Percentiles rank a stretch among this genome's conserved stretches.
These are phyloP conservation scores for Astrothelium macrocarpum DNA, from an alignment of 495 filamentous ascomycete genomes.

Conservation along the genomic window DNA sequence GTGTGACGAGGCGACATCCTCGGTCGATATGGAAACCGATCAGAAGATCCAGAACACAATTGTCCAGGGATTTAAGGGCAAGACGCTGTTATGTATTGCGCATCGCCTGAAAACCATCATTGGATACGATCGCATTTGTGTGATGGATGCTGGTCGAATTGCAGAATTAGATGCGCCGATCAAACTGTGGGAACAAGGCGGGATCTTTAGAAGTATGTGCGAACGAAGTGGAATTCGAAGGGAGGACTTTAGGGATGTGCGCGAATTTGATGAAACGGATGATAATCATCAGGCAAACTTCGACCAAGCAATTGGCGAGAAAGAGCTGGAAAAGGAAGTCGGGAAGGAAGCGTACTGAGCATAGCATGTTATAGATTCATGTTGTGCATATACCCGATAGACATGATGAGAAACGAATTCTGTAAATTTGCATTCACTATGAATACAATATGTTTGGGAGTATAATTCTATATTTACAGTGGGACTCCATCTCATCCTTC, in stretches of 20 bases:
- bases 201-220: constrained; percentile 88
- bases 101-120: constrained; percentile 86
- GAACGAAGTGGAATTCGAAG: constrained; percentile 72
- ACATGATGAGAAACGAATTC: not conserved
- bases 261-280: not conserved
- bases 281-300: not conserved
- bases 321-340: not conserved
- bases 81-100: constrained; percentile 91
- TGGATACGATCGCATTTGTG: constrained; percentile 88
- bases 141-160: constrained; percentile 84
- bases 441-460: not conserved
- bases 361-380: not conserved
- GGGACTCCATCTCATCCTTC: not conserved
- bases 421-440: not conserved
- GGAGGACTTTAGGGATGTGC: constrained; percentile 51
- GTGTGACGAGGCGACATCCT: constrained; percentile 89
- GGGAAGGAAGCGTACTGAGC: not conserved
- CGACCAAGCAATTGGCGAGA: not conserved
- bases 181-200: constrained; percentile 53
- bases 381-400: not conserved
- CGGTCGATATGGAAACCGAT: constrained; percentile 93
- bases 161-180: constrained; percentile 75
- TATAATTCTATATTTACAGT: not conserved
- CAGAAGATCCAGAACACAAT: constrained; percentile 91
- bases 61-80: constrained; percentile 72